These are phyloP conservation scores for Rhytidhysteron rufulum DNA, from an alignment of 2,329 filamentous ascomycete species.

Conservation along the genomic window DNA sequence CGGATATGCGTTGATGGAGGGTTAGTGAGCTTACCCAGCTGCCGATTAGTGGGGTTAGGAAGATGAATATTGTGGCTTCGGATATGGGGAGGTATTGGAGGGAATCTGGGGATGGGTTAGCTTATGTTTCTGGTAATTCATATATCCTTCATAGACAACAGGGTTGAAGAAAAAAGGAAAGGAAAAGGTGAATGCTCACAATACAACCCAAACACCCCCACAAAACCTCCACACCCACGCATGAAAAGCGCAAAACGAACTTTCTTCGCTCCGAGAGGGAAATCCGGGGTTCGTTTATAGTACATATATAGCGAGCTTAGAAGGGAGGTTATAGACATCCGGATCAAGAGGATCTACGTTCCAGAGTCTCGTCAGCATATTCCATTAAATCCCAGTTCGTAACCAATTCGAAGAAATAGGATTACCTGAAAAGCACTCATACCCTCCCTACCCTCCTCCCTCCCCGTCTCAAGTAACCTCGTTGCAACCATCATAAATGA, in stretches of 20 bases:
- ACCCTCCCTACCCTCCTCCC: background rate
- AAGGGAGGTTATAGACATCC: background rate
- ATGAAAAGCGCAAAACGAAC: conserved; percentile 61
- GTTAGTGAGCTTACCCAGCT: conserved; percentile 72
- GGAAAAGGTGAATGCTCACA: conserved; percentile 26
- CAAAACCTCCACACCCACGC: conserved; percentile 65
- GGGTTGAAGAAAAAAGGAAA: conserved; percentile 1
- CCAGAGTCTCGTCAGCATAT: background rate
- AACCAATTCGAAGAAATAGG: background rate
- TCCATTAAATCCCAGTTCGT: background rate
- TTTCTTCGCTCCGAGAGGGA: conserved; percentile 61
- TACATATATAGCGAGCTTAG: background rate
- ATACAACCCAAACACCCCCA: conserved; percentile 70
- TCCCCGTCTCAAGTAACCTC: background rate
- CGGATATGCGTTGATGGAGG: conserved; percentile 68
- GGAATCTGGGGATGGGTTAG: conserved; percentile 49
- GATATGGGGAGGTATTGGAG: conserved; percentile 73
- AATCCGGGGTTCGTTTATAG: conserved; percentile 32
- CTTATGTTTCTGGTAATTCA: too few relatives aligned
- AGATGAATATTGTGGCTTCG: conserved; percentile 81
- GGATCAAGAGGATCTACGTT: background rate
- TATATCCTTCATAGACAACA: background rate
- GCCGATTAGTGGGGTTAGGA: conserved; percentile 70
- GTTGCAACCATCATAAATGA: background rate
- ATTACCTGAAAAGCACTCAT: background rate